Conservation (phyloP, 768 basidiomycete species). For the Termitomyces sp. region DNA sequence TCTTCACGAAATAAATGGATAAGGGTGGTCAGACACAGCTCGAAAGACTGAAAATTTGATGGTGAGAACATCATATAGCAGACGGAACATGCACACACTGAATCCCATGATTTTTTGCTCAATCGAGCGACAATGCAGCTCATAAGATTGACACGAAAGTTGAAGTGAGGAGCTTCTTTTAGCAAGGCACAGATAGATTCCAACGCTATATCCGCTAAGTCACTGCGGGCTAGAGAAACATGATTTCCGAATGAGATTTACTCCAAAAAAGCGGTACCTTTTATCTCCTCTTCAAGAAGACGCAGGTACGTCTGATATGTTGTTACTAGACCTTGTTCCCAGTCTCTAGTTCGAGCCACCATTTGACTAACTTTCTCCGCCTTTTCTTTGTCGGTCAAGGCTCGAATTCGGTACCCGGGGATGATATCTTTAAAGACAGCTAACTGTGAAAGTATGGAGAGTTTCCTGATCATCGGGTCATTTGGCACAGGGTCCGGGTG, state of each 20-base stretch:
- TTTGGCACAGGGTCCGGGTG: constrained; percentile 70
- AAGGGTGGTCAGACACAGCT: constrained; percentile 77
- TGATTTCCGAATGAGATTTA: neutral
- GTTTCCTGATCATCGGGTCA: constrained; percentile 76
- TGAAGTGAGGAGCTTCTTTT: constrained; percentile 88
- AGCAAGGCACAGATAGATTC: constrained; percentile 86
- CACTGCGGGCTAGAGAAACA: constrained; percentile 47
- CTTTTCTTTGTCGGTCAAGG: constrained; percentile 86
- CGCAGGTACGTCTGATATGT: constrained; percentile 89
- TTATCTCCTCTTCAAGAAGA: constrained; percentile 79
- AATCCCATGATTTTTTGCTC: constrained; percentile 85
- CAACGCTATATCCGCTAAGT: constrained; percentile 63
- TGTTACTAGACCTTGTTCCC: constrained; percentile 88
- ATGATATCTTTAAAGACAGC: constrained; percentile 96
- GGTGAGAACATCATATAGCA: constrained; percentile 5
- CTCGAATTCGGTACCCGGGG: constrained; percentile 92
- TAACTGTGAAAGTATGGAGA: constrained; percentile 85
- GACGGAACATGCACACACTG: constrained; percentile 41
- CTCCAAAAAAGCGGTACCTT: constrained; percentile 45
- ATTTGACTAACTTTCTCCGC: constrained; percentile 92
- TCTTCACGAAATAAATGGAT: constrained; percentile 82
- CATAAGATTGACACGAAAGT: constrained; percentile 92
- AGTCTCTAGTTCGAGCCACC: constrained; percentile 85
- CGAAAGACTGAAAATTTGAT: constrained; percentile 55
- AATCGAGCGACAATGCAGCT: constrained; percentile 76